These are phyloP conservation scores for Oligophagozyma castellii DNA, from an alignment of 1,139 yeast genomes.

Conservation along the genomic window DNA sequence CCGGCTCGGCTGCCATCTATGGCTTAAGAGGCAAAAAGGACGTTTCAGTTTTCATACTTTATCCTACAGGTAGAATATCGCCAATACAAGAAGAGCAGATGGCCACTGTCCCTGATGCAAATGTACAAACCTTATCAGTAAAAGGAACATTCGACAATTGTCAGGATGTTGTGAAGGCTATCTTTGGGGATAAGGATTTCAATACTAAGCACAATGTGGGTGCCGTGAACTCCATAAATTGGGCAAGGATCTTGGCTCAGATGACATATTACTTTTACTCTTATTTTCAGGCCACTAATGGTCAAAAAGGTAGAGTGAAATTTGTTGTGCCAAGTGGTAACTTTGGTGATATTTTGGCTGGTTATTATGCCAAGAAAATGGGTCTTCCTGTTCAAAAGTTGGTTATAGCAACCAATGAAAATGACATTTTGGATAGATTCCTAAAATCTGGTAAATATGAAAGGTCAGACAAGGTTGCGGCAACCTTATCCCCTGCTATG, in stretches of 20 bases:
- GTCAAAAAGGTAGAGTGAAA: constrained; percentile 40
- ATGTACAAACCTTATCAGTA: constrained; percentile 89
- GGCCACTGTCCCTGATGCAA: constrained; percentile 92
- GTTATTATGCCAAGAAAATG: constrained; percentile 88
- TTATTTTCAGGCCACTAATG: constrained; percentile 57
- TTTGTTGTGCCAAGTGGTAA: constrained; percentile 96
- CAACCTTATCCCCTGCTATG: constrained; percentile 96
- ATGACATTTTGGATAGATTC: constrained; percentile 89
- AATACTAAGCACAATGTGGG: constrained; percentile 86
- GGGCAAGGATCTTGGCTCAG: constrained; percentile 98
- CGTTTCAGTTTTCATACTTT: constrained; percentile 86
- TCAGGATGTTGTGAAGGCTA: constrained; percentile 88
- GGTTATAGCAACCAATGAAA: constrained; percentile 89
- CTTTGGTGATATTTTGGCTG: constrained; percentile 96
- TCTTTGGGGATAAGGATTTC: constrained; percentile 81
- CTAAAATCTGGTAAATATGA: constrained; percentile 74
- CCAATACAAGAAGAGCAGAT: constrained; percentile 97
- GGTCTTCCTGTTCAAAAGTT: constrained; percentile 82
- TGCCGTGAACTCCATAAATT: constrained; percentile 94
- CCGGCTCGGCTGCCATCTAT: constrained; percentile 97
- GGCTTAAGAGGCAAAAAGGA: constrained; percentile 95
- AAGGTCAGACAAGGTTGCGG: constrained; percentile 63
- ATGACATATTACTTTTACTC: constrained; percentile 92
- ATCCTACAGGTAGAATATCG: constrained; percentile 95
- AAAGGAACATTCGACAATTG: constrained; percentile 97